Conservation (phyloP, 805 yeast species). For the Grigorovia humatica region DNA sequence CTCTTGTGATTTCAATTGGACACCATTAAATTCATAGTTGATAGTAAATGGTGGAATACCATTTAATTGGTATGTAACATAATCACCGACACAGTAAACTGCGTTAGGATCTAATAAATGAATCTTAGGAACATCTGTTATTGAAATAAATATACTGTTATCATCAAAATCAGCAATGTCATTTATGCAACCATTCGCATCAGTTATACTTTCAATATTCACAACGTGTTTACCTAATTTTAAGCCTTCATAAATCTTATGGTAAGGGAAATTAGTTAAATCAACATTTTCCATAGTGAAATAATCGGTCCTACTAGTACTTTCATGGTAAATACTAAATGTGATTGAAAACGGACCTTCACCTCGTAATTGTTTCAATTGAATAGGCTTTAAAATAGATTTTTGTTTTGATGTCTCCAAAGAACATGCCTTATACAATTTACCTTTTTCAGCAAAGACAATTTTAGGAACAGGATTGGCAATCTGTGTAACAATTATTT, state of each 20-base stretch:
- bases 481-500: conserved; percentile 36
- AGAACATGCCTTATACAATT: conserved; percentile 42
- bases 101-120: conserved; percentile 31
- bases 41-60: conserved; percentile 78
- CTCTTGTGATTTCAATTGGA: conserved; percentile 46
- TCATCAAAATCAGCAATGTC: conserved; percentile 29
- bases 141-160: conserved; percentile 42
- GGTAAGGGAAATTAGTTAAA: conserved; percentile 28
- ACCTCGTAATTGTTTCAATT: conserved; percentile 43
- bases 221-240: conserved; percentile 64
- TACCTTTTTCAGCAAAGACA: conserved; percentile 37
- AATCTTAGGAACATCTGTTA: conserved; percentile 72
- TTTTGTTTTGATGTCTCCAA: conserved; percentile 25
- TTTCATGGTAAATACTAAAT: conserved; percentile 49
- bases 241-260: conserved; percentile 40
- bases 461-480: conserved; percentile 58
- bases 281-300: conserved; percentile 37
- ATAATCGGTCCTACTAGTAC: conserved; percentile 42
- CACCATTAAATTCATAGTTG: conserved; percentile 61
- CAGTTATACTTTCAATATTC: conserved; percentile 46
- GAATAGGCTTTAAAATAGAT: conserved; percentile 38
- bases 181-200: conserved; percentile 59
- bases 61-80: conserved; percentile 59
- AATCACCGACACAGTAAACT: conserved; percentile 88
- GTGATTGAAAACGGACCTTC: conserved; percentile 50